phyloP scores from a whole-genome alignment of 371 early-diverging fungal genomes.

The Mucor piriformis region DNA sequence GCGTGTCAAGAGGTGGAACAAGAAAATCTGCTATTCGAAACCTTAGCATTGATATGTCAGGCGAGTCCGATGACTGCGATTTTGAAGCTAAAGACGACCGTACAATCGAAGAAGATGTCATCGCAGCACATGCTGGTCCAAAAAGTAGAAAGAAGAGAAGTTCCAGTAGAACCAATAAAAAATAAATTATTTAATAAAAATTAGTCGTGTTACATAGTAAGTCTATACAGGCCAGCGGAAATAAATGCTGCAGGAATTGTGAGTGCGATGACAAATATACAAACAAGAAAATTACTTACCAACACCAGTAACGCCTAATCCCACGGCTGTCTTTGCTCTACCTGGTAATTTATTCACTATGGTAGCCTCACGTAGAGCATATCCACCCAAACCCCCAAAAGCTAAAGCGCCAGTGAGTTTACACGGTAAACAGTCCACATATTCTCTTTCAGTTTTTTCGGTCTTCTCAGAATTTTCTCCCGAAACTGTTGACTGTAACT shows the following conservation, averaged over 20 bases:
- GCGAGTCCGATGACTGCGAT: background rate
- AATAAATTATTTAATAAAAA: background rate
- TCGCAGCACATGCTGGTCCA: constrained; percentile 3
- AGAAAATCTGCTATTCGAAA: background rate
- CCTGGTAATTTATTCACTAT: constrained; percentile 39
- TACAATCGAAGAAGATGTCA: constrained; percentile 25
- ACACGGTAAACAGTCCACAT: constrained; percentile 48
- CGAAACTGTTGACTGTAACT: constrained; percentile 15
- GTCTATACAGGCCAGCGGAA: constrained; percentile 49
- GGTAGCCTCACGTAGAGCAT: constrained; percentile 42
- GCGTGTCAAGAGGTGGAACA: constrained; percentile 5
- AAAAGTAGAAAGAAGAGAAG: constrained; percentile 11
- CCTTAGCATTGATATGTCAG: constrained; percentile 1
- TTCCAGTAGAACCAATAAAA: constrained; percentile 16
- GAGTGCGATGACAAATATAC: background rate
- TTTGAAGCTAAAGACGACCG: background rate
- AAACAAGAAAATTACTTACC: constrained; percentile 22
- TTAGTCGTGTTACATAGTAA: constrained; percentile 24
- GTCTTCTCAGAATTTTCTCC: background rate
- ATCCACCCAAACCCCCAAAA: constrained; percentile 44
- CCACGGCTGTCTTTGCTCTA: constrained; percentile 40
- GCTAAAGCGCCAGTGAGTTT: constrained; percentile 44
- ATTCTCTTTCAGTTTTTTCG: constrained; percentile 4
- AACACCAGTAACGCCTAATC: constrained; percentile 47
- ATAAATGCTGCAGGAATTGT: constrained; percentile 32